Conservation (phyloP, 2,329 filamentous ascomycete species). For the Allantophomopsis lycopodina region DNA sequence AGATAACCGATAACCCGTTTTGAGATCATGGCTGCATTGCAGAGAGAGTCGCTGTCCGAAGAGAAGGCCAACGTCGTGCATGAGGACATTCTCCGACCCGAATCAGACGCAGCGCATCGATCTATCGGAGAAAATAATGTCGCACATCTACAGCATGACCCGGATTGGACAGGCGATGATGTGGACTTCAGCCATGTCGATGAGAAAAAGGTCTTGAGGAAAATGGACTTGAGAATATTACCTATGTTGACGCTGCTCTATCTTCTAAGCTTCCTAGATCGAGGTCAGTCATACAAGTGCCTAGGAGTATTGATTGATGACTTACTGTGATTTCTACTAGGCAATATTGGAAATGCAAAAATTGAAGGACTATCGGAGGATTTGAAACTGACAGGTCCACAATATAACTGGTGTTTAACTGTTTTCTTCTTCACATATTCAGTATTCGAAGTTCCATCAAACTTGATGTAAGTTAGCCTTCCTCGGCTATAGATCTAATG, state of each 20-base stretch:
- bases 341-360: conserved; percentile 58
- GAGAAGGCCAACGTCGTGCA: neutral
- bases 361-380: conserved; percentile 51
- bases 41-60: neutral
- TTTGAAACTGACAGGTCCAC: conserved; percentile 34
- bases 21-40: neutral
- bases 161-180: conserved; percentile 2
- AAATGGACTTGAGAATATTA: conserved; percentile 49
- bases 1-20: no score
- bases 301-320: conserved; percentile 44
- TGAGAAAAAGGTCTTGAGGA: conserved; percentile 6
- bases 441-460: conserved; percentile 47
- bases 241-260: conserved; percentile 58
- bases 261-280: conserved; percentile 62
- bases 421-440: conserved; percentile 46
- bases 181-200: conserved; percentile 6
- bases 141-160: neutral
- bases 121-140: no score
- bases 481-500: no score
- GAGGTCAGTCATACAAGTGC: conserved; percentile 15
- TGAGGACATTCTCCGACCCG: neutral
- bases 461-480: conserved; percentile 28
- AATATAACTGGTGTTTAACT: conserved; percentile 17
- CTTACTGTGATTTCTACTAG: conserved; percentile 25
- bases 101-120: no score